Conservation (phyloP, 257 asterid species). For the Solanum verrucosum region DNA sequence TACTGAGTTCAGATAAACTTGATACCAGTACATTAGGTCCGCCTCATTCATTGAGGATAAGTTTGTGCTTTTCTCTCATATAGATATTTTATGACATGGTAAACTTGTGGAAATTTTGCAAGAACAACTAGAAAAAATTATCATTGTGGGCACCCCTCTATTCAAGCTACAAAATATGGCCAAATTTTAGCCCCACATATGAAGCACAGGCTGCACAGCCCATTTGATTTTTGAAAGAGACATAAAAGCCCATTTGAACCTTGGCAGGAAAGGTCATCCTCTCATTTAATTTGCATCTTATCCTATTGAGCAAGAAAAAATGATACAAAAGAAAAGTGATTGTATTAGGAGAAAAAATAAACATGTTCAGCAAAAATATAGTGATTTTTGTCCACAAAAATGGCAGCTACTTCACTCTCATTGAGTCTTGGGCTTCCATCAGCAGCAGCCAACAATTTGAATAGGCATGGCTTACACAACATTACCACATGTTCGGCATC, state of each 20-base stretch:
- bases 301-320: neutral
- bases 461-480: neutral
- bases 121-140: neutral
- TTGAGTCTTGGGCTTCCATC: constrained; percentile 31
- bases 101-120: neutral
- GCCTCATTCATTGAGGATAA: neutral
- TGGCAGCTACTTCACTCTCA: constrained; percentile 60
- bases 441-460: neutral
- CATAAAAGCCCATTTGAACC: neutral
- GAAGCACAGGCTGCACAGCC: neutral
- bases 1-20: neutral
- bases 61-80: neutral
- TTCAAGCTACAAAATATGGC: neutral
- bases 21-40: neutral
- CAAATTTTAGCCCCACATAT: neutral
- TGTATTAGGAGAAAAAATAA: neutral
- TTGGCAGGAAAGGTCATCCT: neutral
- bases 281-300: neutral
- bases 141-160: neutral
- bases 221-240: neutral
- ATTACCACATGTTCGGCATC: constrained; percentile 26
- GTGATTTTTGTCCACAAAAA: constrained; percentile 1
- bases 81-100: neutral
- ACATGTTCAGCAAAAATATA: neutral
- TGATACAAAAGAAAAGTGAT: neutral